Evolutionary conservation across 495 filamentous ascomycete species (phyloP).

Genomic region (Cairneyella variabilis): DNA sequence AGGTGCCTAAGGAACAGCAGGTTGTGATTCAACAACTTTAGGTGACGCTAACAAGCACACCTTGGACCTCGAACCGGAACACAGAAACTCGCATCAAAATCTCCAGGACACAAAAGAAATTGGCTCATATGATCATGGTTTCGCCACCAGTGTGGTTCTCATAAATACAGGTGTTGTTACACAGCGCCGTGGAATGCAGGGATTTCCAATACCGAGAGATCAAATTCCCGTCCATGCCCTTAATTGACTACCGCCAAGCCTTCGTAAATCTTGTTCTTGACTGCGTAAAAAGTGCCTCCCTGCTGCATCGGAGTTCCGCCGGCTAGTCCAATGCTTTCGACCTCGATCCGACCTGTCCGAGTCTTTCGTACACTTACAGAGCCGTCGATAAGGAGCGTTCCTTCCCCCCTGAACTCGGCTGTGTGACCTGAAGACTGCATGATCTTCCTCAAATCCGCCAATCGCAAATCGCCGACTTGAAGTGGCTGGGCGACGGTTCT

Average conservation of each 20-base stretch:
- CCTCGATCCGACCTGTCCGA: constrained; percentile 79
- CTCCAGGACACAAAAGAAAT: no score
- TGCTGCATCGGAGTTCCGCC: constrained; percentile 34
- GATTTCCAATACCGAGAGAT: not conserved
- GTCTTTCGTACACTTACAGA: constrained; percentile 85
- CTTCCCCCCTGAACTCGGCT: constrained; percentile 92
- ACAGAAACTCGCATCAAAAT: no score
- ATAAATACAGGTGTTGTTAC: constrained; percentile 16
- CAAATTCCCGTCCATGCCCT: not conserved
- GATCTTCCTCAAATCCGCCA: constrained; percentile 82
- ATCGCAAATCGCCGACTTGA: constrained; percentile 88
- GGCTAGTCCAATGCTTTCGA: constrained; percentile 69
- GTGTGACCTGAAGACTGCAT: constrained; percentile 79
- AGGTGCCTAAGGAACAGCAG: no score
- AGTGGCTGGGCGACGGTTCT: constrained; percentile 79
- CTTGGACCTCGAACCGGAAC: no score
- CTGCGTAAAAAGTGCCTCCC: constrained; percentile 64
- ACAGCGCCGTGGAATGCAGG: constrained; percentile 12
- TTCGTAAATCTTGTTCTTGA: constrained; percentile 80
- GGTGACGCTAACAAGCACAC: no score
- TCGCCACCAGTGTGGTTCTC: not conserved
- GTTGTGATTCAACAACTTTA: no score
- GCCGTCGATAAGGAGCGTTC: constrained; percentile 84
- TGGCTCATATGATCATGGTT: not conserved
- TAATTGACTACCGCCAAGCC: constrained; percentile 66